Evolutionary conservation across 208 protist genomes (phyloP).

Genomic region (Leishmania gerbilli): DNA sequence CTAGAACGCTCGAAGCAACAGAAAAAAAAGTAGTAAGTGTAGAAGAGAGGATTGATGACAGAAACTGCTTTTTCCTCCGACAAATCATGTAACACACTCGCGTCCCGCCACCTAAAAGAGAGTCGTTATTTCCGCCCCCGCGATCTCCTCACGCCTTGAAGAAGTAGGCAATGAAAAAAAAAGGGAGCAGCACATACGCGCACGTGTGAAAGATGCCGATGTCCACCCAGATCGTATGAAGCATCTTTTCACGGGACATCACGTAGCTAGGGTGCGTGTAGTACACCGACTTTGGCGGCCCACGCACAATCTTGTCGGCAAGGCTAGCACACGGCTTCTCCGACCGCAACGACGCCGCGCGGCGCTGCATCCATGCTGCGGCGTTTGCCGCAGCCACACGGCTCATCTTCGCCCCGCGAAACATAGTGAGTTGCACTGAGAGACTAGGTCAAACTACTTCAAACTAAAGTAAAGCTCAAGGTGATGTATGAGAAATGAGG

Average conservation of each 20-base stretch:
- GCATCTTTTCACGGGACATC: constrained; percentile 90
- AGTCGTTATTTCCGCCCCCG: neutral
- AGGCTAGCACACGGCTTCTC: constrained; percentile 85
- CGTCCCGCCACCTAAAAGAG: neutral
- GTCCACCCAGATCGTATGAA: constrained; percentile 90
- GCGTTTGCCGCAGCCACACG: constrained; percentile 13
- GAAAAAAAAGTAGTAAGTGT: constrained; percentile 4
- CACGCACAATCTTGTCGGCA: constrained; percentile 88
- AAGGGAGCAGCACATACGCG: constrained; percentile 73
- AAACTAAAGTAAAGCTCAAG: neutral
- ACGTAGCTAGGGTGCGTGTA: constrained; percentile 90
- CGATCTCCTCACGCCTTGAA: constrained; percentile 75
- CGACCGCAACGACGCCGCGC: constrained; percentile 66
- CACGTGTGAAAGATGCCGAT: constrained; percentile 73
- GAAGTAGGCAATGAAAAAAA: constrained; percentile 84
- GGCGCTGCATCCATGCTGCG: constrained; percentile 35
- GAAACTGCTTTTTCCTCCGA: neutral
- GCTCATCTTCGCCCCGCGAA: constrained; percentile 31
- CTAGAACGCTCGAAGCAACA: constrained; percentile 4
- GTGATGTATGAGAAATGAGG: neutral
- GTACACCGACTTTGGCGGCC: constrained; percentile 50
- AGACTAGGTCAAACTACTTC: neutral
- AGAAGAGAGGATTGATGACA: neutral
- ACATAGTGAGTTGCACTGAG: constrained; percentile 21
- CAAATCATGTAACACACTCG: neutral